phyloP scores from a whole-genome alignment of 169 alveolate genomes.

The Eimeria brunetti region DNA sequence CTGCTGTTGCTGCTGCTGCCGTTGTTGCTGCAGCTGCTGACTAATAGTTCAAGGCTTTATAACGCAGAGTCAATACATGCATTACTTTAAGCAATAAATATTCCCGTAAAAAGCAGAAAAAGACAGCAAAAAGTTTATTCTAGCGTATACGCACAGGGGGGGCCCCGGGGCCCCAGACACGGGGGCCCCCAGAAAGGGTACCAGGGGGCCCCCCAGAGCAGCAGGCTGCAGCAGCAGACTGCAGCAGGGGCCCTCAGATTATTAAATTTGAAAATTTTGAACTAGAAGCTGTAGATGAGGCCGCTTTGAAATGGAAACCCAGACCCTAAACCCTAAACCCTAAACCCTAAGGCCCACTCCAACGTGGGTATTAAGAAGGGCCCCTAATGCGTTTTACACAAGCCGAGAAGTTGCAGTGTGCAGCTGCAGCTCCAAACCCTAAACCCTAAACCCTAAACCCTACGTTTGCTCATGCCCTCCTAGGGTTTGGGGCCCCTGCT shows the following conservation, averaged over 20 bases:
- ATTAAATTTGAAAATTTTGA: no score
- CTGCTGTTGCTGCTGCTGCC: background rate
- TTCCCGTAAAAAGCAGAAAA: no score
- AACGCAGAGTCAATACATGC: no score
- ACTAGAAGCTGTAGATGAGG: background rate
- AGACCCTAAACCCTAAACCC: conserved; percentile 46
- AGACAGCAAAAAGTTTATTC: no score
- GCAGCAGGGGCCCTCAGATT: background rate
- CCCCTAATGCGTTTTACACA: background rate
- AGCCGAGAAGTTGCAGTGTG: no score
- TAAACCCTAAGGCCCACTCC: conserved; percentile 4
- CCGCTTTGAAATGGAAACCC: background rate
- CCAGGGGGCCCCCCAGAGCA: no score
- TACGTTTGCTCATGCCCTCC: background rate
- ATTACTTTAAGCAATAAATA: no score
- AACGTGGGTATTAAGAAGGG: background rate
- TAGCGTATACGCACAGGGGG: no score
- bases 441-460: conserved; percentile 26
- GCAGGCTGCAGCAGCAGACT: no score
- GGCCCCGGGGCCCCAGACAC: no score
- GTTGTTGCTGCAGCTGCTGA: conserved; percentile 10
- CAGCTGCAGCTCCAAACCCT: background rate
- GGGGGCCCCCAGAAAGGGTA: no score
- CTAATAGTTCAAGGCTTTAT: no score
- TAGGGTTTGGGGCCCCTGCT: background rate